Evolutionary conservation across 1,139 yeast genomes (phyloP).

Genomic region (Protomyces pachydermus): DNA sequence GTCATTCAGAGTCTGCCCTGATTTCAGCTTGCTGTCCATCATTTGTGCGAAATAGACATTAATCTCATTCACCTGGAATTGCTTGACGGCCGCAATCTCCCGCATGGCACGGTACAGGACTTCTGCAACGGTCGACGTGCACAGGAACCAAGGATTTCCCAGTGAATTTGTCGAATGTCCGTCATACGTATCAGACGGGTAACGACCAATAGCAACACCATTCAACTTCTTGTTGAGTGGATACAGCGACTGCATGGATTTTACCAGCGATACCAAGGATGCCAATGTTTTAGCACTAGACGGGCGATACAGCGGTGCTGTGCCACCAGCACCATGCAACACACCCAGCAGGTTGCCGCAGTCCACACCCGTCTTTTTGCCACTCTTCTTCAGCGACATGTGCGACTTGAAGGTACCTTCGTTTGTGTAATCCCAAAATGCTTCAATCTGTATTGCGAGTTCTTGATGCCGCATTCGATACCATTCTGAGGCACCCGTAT

Average conservation of each 20-base stretch:
- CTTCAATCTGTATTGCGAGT: slow-evolving; percentile 43
- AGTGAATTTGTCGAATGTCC: slow-evolving; percentile 50
- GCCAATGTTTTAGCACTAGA: slow-evolving; percentile 37
- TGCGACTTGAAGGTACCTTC: slow-evolving; percentile 60
- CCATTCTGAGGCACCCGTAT: slow-evolving; percentile 39
- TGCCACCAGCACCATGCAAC: slow-evolving; percentile 37
- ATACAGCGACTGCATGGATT: slow-evolving; percentile 66
- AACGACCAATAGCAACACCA: slow-evolving; percentile 82
- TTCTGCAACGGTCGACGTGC: slow-evolving; percentile 77
- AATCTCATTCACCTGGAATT: neutral
- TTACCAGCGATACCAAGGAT: slow-evolving; percentile 45
- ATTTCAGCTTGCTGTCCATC: neutral
- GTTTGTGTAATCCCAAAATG: slow-evolving; percentile 39
- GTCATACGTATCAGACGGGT: slow-evolving; percentile 87
- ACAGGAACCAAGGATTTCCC: slow-evolving; percentile 94
- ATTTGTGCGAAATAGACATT: slow-evolving; percentile 30
- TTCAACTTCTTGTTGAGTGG: slow-evolving; percentile 57
- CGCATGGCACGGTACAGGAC: slow-evolving; percentile 39
- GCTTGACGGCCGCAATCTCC: neutral
- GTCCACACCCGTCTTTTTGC: slow-evolving; percentile 65
- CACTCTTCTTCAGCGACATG: slow-evolving; percentile 47
- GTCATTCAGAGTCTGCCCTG: slow-evolving; percentile 25
- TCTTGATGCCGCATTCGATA: slow-evolving; percentile 37
- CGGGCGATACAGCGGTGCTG: slow-evolving; percentile 35
- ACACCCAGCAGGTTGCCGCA: slow-evolving; percentile 71